These are phyloP conservation scores for Cryphonectria japonica DNA, from an alignment of 2,329 filamentous ascomycete species.

Conservation along the genomic window DNA sequence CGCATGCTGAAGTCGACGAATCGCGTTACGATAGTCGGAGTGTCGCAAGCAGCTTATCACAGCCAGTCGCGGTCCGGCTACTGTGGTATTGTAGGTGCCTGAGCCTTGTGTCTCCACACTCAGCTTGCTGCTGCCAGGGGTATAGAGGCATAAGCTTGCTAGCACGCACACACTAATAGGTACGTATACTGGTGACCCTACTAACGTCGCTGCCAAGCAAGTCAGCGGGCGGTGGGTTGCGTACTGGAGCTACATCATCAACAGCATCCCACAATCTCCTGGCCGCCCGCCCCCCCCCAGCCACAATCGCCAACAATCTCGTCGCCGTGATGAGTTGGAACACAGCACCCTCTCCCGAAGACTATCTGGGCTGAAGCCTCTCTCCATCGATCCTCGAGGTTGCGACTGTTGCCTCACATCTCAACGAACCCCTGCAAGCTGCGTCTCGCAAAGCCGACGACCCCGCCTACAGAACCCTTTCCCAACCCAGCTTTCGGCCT, in stretches of 20 bases:
- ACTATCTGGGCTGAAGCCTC: conserved; percentile 21
- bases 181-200: not conserved
- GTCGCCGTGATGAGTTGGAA: conserved; percentile 27
- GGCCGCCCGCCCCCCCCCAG: conserved; percentile 1
- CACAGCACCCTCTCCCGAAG: conserved; percentile 3
- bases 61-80: not conserved
- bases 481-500: conserved; percentile 3
- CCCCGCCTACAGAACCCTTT: conserved; percentile 14
- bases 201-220: not conserved
- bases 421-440: conserved; percentile 22
- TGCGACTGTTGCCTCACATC: conserved; percentile 13
- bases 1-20: not conserved
- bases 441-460: conserved; percentile 23
- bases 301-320: conserved; percentile 1
- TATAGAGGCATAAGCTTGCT: not conserved
- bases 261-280: conserved; percentile 16
- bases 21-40: not conserved
- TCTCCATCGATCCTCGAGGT: conserved; percentile 9
- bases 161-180: not conserved
- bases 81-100: not conserved
- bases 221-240: conserved; percentile 11
- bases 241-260: conserved; percentile 24
- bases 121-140: not conserved
- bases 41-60: not conserved
- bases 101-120: conserved; percentile 2